Evolutionary conservation across 805 yeast genomes (phyloP).

Genomic region (Cyberlindnera euphorbiiphila): DNA sequence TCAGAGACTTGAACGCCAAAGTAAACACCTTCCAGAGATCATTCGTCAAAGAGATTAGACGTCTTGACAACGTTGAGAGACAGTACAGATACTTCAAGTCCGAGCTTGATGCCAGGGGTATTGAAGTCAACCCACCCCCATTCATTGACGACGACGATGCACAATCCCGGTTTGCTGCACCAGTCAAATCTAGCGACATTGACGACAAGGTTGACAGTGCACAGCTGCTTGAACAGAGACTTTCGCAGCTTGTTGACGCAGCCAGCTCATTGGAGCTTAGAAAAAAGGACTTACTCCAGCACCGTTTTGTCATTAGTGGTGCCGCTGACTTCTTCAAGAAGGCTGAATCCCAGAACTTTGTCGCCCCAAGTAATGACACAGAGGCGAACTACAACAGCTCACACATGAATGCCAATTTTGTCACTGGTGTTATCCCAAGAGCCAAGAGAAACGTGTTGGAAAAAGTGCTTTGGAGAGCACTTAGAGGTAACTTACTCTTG

Average conservation of each 20-base stretch:
- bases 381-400: conserved; percentile 24
- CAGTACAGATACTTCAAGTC: conserved; percentile 61
- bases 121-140: conserved; percentile 32
- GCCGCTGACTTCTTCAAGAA: conserved; percentile 45
- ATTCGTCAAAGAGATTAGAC: conserved; percentile 84
- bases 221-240: conserved; percentile 68
- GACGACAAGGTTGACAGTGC: conserved; percentile 73
- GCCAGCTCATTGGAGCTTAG: conserved; percentile 59
- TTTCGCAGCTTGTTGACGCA: conserved; percentile 67
- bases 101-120: conserved; percentile 45
- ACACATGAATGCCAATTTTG: conserved; percentile 43
- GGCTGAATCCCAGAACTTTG: conserved; percentile 17
- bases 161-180: conserved; percentile 19
- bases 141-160: conserved; percentile 29
- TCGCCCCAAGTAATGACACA: conserved; percentile 15
- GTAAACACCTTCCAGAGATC: conserved; percentile 86
- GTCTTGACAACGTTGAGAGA: conserved; percentile 80
- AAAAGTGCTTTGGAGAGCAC: conserved; percentile 86
- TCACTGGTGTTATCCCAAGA: conserved; percentile 79
- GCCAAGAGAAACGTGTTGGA: conserved; percentile 67
- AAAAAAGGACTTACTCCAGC: conserved; percentile 59
- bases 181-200: conserved; percentile 29
- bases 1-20: conserved; percentile 82
- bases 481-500: conserved; percentile 87
- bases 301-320: conserved; percentile 48